These are phyloP conservation scores for Bathelium albidoporum DNA, from an alignment of 495 filamentous ascomycete genomes.

Conservation along the genomic window DNA sequence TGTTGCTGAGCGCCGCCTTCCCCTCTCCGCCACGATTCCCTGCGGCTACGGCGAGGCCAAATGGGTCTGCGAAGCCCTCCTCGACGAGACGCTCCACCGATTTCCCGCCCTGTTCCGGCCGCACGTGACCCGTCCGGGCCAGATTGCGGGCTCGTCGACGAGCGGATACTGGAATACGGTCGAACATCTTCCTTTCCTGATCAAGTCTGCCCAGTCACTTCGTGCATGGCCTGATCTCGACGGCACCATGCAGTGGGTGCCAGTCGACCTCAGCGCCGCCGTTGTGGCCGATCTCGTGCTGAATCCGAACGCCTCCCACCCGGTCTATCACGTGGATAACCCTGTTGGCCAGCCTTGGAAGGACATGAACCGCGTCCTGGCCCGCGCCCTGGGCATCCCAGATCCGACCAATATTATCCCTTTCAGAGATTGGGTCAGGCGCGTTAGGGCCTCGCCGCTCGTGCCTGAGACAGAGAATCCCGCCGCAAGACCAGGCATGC, in stretches of 20 bases:
- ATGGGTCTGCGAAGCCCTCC: not conserved
- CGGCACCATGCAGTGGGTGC: not conserved
- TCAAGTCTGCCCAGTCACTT: not conserved
- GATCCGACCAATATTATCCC: not conserved
- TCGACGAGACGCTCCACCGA: slow-evolving; percentile 1
- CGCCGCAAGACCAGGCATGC: not conserved
- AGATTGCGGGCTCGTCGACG: not conserved
- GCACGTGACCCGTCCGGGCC: not conserved
- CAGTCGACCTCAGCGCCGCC: not conserved
- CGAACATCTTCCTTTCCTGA: slow-evolving; percentile 1
- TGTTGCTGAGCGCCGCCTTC: not conserved
- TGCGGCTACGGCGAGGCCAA: slow-evolving; percentile 3
- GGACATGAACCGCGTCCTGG: not conserved
- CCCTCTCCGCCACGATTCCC: not conserved
- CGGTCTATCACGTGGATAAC: slow-evolving; percentile 1
- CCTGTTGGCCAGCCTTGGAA: not conserved
- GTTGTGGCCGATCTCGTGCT: not conserved
- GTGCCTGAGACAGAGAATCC: not conserved
- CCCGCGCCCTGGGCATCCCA: not conserved
- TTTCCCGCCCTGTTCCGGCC: not conserved
- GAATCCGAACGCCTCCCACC: not conserved
- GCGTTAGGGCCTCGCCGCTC: not conserved
- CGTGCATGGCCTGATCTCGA: not conserved
- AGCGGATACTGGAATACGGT: not conserved
- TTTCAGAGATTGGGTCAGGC: not conserved